Conservation (phyloP, 2,329 filamentous ascomycete genomes). For the Plenodomus biglobosus region DNA sequence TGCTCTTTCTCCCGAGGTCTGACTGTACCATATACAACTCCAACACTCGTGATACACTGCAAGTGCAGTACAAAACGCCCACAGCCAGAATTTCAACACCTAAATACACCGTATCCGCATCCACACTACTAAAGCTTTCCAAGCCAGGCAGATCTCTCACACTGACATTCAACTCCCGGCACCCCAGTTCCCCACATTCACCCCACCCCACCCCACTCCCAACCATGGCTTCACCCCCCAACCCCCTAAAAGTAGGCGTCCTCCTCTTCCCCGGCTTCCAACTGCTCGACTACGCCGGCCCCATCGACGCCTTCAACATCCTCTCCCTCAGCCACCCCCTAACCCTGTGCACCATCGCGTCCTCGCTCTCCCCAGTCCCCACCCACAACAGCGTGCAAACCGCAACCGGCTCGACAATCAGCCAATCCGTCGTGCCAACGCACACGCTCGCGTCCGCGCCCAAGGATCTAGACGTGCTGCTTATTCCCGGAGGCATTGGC, state of each 20-base stretch:
- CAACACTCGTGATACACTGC: too few relatives aligned
- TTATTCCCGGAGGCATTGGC: constrained; percentile 67
- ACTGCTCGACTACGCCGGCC: constrained; percentile 46
- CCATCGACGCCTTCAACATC: constrained; percentile 51
- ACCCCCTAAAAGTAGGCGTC: constrained; percentile 35
- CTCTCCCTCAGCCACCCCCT: constrained; percentile 33
- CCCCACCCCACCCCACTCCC: not conserved
- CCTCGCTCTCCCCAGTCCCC: constrained; percentile 38
- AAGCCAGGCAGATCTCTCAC: too few relatives aligned
- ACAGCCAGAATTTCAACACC: not conserved
- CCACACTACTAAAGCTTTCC: too few relatives aligned
- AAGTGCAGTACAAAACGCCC: too few relatives aligned
- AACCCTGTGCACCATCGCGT: constrained; percentile 38
- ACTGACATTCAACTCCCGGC: not conserved
- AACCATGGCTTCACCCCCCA: constrained; percentile 4
- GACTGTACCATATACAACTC: not conserved
- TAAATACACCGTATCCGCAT: not conserved
- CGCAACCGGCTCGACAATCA: constrained; percentile 27
- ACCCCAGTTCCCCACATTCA: not conserved
- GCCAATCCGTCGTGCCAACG: constrained; percentile 50
- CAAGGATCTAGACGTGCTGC: constrained; percentile 59
- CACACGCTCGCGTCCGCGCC: constrained; percentile 59
- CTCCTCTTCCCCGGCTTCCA: constrained; percentile 45
- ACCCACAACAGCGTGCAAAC: constrained; percentile 22
- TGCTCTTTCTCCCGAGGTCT: constrained; percentile 3